phyloP scores from a whole-genome alignment of 176 grass and related monocot genomes.

The Coix lacrymajobi region DNA sequence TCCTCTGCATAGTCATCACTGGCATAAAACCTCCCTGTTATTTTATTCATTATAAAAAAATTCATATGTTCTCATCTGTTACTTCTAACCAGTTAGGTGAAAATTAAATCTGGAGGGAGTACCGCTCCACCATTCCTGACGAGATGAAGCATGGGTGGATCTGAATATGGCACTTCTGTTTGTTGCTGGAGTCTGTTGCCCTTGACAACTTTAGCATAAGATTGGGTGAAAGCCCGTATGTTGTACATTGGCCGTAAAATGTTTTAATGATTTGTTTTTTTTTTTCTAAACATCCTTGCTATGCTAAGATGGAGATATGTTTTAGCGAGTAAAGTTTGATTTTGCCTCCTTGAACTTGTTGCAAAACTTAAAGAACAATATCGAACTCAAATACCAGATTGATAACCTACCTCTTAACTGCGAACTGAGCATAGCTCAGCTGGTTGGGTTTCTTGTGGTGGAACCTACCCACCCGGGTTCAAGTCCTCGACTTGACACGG shows the following conservation, averaged over 20 bases:
- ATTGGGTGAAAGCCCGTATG: no score
- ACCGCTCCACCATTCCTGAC: neutral
- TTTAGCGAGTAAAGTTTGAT: neutral
- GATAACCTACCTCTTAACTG: no score
- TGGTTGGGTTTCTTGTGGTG: no score
- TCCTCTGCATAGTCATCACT: neutral
- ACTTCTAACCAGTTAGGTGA: neutral
- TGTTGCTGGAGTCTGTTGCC: neutral
- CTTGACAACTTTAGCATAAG: neutral
- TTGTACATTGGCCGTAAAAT: no score
- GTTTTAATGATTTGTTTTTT: no score
- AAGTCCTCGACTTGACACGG: no score
- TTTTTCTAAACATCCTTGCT: neutral
- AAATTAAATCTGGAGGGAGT: neutral
- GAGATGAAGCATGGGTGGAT: neutral
- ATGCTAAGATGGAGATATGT: neutral
- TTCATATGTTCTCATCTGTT: neutral
- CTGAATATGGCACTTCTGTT: neutral
- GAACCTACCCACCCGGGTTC: no score
- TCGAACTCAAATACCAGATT: neutral
- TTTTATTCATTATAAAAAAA: neutral
- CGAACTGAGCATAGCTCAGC: no score
- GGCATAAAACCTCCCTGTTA: neutral
- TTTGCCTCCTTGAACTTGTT: neutral
- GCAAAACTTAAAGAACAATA: neutral